Evolutionary conservation across 129 eudicot genomes (phyloP).

Genomic region (Smallanthus sonchifolius): DNA sequence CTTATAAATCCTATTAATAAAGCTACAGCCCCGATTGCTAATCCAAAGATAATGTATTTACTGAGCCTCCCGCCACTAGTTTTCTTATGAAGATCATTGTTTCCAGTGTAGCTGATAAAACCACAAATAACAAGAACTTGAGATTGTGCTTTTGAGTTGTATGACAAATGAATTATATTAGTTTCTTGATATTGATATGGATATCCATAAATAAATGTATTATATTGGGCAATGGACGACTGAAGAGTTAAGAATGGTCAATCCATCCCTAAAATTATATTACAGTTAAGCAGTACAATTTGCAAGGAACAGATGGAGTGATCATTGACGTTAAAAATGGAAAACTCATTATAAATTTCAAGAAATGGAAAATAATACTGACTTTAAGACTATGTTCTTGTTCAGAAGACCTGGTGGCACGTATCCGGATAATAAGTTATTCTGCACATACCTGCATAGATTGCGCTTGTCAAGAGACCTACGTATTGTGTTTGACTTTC

Average conservation of each 20-base stretch:
- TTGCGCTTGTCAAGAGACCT: slow-evolving; percentile 1
- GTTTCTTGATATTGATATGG: background rate
- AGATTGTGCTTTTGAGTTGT: background rate
- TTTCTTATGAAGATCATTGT: slow-evolving; percentile 48
- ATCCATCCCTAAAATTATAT: background rate
- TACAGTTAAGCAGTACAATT: background rate
- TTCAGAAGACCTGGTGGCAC: slow-evolving; percentile 66
- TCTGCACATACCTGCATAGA: slow-evolving; percentile 71
- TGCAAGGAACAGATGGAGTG: slow-evolving; percentile 3
- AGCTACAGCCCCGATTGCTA: slow-evolving; percentile 67
- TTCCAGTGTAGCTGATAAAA: slow-evolving; percentile 70
- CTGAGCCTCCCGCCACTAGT: slow-evolving; percentile 37
- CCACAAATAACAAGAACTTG: slow-evolving; percentile 9
- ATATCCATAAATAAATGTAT: background rate
- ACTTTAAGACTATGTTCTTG: slow-evolving; percentile 62
- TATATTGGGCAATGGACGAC: background rate
- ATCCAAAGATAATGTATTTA: slow-evolving; percentile 62
- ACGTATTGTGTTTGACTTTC: background rate
- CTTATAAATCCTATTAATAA: slow-evolving; percentile 70
- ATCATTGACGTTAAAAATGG: background rate
- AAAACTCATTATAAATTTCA: background rate
- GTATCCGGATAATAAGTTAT: slow-evolving; percentile 70
- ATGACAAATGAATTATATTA: background rate
- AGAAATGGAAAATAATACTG: slow-evolving; percentile 26
- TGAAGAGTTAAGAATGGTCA: background rate